Base-by-base conservation (phyloP, 2,329 filamentous ascomycete species). In the Eutypella sp. region DNA sequence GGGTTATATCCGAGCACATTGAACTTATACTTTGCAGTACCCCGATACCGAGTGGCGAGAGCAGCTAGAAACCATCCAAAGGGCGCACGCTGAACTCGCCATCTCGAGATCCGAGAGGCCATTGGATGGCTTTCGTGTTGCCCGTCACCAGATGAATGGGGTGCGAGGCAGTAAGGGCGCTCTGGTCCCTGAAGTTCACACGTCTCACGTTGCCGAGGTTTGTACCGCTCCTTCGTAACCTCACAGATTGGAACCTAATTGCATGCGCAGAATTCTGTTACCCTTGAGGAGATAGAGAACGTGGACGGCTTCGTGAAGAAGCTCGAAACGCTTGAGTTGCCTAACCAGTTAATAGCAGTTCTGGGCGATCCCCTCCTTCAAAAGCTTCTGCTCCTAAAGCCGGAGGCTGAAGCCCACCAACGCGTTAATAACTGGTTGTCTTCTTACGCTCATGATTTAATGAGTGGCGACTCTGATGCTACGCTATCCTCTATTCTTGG, bases 341-440 rank as follows among this genome's bases (percentile, higher is more conserved):
- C 89, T 0, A 90, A 87, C 51, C 89, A 95, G 64, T 73, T 95
- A 2, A 81, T 90, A 34, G 87, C 89, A 5, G 81, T 87, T 4
- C 70, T 95, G 13, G 79, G 78, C 2, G 87, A 95, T 58, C 85
- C 85, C 3, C 70, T 95, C 24, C 75, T 92, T 1, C 88, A 92
- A 61, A 93, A 92, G 59, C 72, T 92, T 20, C 68, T 89, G 27
- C 68, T 87, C n/a, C 67, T 87, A 24, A 76, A 79, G 41, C 78
- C 83, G 2, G 75, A 78, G 29, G 66, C 70, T 15, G 70, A 74
- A 41, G 72, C 72, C 11, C 66, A 71, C 23, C 67, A 69, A 42
- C 71, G 82, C n/a, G 70, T 82, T 37, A 70, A 74, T 37, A 75
- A 77, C 54, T 85, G 82, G 82, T 60, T 85, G 36, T 62, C 69